phyloP scores from a whole-genome alignment of 108 stramenopile species.

The Stephanodiscus triporus region DNA sequence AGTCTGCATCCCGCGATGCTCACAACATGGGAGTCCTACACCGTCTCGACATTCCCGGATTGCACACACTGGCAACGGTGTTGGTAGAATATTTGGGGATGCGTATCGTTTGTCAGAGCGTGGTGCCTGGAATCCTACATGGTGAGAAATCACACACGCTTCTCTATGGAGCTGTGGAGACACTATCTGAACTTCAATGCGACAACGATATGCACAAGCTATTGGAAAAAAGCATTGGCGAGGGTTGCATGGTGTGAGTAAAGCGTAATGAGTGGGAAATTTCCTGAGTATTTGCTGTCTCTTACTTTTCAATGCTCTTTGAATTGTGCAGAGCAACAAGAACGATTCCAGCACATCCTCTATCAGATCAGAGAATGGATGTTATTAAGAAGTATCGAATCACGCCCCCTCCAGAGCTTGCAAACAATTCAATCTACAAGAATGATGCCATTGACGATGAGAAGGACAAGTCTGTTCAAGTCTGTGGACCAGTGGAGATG shows the following conservation, averaged over 20 bases:
- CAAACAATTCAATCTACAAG: constrained; percentile 24
- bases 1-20: constrained; percentile 73
- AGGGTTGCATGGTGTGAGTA: constrained; percentile 57
- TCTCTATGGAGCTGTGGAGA: constrained; percentile 91
- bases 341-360: constrained; percentile 53
- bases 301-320: too few species aligned
- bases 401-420: constrained; percentile 13
- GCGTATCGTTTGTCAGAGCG: constrained; percentile 87
- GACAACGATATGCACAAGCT: constrained; percentile 84
- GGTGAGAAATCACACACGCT: constrained; percentile 88
- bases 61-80: constrained; percentile 93
- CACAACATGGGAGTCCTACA: constrained; percentile 67
- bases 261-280: too few species aligned
- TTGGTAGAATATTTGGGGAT: constrained; percentile 89
- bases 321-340: constrained; percentile 46
- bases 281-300: too few species aligned
- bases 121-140: constrained; percentile 88
- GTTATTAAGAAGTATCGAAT: constrained; percentile 56
- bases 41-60: constrained; percentile 63
- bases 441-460: constrained; percentile 29
- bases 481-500: constrained; percentile 87
- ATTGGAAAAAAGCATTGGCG: constrained; percentile 68
- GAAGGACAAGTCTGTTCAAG: constrained; percentile 50
- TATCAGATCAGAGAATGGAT: constrained; percentile 59
- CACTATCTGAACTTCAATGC: constrained; percentile 63